These are phyloP conservation scores for Saussurea involucrata DNA, from an alignment of 129 eudicot species.

Conservation along the genomic window DNA sequence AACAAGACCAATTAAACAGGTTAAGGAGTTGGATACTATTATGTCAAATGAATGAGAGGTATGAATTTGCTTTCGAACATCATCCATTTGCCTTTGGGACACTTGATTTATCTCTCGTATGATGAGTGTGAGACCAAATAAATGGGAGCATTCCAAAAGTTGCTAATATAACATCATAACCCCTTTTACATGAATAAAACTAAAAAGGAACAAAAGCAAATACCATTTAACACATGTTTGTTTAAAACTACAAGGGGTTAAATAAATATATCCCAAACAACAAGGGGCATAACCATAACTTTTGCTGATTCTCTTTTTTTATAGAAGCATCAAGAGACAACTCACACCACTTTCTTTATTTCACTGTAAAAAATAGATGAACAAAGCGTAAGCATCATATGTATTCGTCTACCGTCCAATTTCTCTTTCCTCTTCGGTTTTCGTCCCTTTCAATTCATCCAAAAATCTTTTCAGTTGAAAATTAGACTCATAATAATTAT, in stretches of 20 bases:
- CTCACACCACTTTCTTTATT: slow-evolving; percentile 15
- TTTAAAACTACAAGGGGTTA: background rate
- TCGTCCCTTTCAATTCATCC: slow-evolving; percentile 39
- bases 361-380: slow-evolving; percentile 11
- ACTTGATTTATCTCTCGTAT: background rate
- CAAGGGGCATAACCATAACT: background rate
- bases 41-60: background rate
- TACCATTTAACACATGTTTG: background rate
- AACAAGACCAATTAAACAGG: background rate
- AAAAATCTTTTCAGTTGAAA: slow-evolving; percentile 10
- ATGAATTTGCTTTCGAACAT: background rate
- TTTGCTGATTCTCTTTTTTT: background rate
- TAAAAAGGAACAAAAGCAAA: background rate
- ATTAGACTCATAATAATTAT: background rate
- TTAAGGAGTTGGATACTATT: background rate
- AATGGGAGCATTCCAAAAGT: background rate
- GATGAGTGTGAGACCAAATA: background rate
- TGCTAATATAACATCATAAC: background rate
- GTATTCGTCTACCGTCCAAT: slow-evolving; percentile 11
- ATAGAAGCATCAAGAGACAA: slow-evolving; percentile 14
- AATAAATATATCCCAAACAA: background rate
- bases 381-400: slow-evolving; percentile 24
- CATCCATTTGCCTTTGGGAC: background rate
- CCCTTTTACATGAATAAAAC: too few species aligned
- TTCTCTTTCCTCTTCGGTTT: slow-evolving; percentile 13